These are phyloP conservation scores for Stemphylium beticola DNA, from an alignment of 2,329 filamentous ascomycete species.

Conservation along the genomic window DNA sequence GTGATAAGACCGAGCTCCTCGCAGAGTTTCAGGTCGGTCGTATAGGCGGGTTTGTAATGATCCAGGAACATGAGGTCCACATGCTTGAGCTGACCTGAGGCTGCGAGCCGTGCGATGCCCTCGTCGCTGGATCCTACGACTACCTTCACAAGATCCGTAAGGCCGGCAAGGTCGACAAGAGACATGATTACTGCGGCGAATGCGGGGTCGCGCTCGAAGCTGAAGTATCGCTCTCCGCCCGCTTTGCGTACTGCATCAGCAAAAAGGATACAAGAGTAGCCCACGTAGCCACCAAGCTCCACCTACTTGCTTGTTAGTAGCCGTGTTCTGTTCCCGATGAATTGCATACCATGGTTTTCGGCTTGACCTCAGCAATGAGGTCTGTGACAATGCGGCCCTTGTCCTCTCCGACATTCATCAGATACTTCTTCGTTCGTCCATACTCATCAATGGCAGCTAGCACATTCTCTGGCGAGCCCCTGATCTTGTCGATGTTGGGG, in stretches of 20 bases:
- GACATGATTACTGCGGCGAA: constrained; percentile 73
- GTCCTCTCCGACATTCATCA: constrained; percentile 80
- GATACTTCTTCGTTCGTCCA: constrained; percentile 67
- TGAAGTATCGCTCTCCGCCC: constrained; percentile 71
- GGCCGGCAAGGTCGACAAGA: constrained; percentile 75
- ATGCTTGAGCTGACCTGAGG: constrained; percentile 59
- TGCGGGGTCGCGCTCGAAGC: constrained; percentile 74
- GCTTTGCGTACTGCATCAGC: constrained; percentile 67
- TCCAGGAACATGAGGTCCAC: constrained; percentile 81
- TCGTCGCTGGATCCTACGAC: constrained; percentile 71
- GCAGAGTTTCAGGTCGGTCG: constrained; percentile 75
- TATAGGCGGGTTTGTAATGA: constrained; percentile 80
- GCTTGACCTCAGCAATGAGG: constrained; percentile 70
- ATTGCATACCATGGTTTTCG: constrained; percentile 64
- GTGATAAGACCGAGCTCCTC: constrained; percentile 72
- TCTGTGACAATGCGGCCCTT: constrained; percentile 75
- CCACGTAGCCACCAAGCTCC: constrained; percentile 81
- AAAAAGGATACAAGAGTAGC: constrained; percentile 81
- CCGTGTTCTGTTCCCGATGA: not conserved
- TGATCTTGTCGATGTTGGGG: constrained; percentile 66
- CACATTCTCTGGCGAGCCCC: constrained; percentile 68
- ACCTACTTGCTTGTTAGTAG: constrained; percentile 52
- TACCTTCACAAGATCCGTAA: constrained; percentile 73
- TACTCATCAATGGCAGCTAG: constrained; percentile 75
- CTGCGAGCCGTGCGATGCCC: constrained; percentile 67